Conservation (phyloP, 148 eudicot genomes). For the Chenopodium suecicum region DNA sequence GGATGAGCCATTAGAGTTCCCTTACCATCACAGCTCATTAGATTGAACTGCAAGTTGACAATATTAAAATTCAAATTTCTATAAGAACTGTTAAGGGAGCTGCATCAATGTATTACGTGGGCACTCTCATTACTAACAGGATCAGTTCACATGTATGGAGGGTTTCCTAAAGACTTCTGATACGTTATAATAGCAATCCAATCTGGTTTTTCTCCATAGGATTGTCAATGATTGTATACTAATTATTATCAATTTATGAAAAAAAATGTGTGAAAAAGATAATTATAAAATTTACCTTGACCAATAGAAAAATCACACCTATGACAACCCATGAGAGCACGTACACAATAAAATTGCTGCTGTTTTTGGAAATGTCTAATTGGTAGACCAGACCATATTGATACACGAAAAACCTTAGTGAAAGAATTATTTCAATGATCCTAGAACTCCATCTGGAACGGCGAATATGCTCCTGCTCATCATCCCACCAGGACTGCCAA, state of each 20-base stretch:
- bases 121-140: not conserved
- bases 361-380: slow-evolving; percentile 74
- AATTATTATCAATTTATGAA: not conserved
- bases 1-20: not conserved
- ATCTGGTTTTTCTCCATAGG: not conserved
- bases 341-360: slow-evolving; percentile 68
- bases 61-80: not conserved
- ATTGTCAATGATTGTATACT: not conserved
- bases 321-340: slow-evolving; percentile 93
- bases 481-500: slow-evolving; percentile 99
- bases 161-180: not conserved
- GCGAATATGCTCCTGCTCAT: slow-evolving; percentile 74
- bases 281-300: slow-evolving; percentile 52
- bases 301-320: slow-evolving; percentile 61
- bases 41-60: no score
- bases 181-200: not conserved
- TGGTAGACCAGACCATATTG: slow-evolving; percentile 98
- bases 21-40: not conserved
- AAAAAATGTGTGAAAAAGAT: not conserved
- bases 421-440: slow-evolving; percentile 64
- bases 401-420: slow-evolving; percentile 79
- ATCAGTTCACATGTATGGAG: not conserved
- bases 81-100: not conserved
- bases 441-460: slow-evolving; percentile 58
- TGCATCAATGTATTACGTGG: not conserved